These are phyloP conservation scores for Cystobasidium slooffiae DNA, from an alignment of 1,284 basidiomycete species.

Conservation along the genomic window DNA sequence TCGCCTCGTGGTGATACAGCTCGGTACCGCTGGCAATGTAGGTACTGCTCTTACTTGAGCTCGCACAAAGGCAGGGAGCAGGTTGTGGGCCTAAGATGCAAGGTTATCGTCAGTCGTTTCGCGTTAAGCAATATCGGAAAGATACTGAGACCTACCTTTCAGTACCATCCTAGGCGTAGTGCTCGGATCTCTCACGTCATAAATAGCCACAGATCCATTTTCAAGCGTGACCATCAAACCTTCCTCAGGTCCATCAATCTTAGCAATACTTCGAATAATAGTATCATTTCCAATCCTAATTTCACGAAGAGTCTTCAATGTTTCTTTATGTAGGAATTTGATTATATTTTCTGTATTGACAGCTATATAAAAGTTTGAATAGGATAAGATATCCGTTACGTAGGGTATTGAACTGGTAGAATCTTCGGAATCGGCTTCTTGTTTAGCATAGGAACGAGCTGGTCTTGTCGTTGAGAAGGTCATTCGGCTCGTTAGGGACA, in stretches of 20 bases:
- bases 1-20: constrained; percentile 59
- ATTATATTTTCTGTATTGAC: constrained; percentile 50
- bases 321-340: constrained; percentile 45
- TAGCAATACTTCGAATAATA: constrained; percentile 34
- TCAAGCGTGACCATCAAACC: constrained; percentile 27
- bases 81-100: constrained; percentile 43
- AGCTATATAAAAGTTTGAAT: constrained; percentile 44
- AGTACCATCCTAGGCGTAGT: constrained; percentile 44
- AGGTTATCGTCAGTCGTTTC: not conserved
- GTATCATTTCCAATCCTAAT: constrained; percentile 45
- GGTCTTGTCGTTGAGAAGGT: constrained; percentile 10
- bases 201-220: constrained; percentile 46
- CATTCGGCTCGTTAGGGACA: constrained; percentile 3
- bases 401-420: not conserved
- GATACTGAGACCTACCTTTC: constrained; percentile 46
- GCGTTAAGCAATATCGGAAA: not conserved
- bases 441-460: constrained; percentile 11
- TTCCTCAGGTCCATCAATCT: constrained; percentile 19
- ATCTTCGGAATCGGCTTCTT: constrained; percentile 13
- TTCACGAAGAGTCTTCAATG: constrained; percentile 44
- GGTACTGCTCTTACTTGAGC: constrained; percentile 48
- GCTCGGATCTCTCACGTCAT: constrained; percentile 46
- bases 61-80: constrained; percentile 47
- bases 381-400: constrained; percentile 20
- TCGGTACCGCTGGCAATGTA: constrained; percentile 60